Percentiles rank a stretch among this genome's conserved stretches.
Conservation (phyloP, 2,329 filamentous ascomycete species). For the Gyromitra esculenta region DNA sequence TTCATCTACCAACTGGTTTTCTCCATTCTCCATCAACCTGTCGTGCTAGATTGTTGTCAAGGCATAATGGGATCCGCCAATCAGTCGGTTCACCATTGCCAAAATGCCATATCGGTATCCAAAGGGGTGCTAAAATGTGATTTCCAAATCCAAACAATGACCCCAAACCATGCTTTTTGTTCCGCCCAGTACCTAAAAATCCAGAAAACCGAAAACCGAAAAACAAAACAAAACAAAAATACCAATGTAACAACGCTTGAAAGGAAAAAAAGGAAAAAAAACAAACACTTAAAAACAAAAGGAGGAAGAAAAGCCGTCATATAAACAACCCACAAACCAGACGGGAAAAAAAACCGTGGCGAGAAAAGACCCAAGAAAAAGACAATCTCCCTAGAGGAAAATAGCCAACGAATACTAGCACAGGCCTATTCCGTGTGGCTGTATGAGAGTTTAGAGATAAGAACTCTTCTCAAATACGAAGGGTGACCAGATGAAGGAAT, state of each 20-base stretch:
- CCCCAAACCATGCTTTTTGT: conserved; percentile 46
- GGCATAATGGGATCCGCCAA: conserved; percentile 5
- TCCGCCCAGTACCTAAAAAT: conserved; percentile 43
- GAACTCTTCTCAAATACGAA: not conserved
- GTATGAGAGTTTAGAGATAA: conserved; percentile 2
- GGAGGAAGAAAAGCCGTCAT: conserved; percentile 20
- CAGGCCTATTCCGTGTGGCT: conserved; percentile 4
- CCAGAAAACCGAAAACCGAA: conserved; percentile 31
- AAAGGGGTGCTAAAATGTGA: conserved; percentile 24
- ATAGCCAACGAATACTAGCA: conserved; percentile 2
- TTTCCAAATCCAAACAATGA: conserved; percentile 30
- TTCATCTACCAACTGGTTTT: not conserved
- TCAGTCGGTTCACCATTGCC: not conserved
- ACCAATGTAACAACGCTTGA: conserved; percentile 27
- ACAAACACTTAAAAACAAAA: conserved; percentile 32
- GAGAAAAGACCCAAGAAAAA: conserved; percentile 17
- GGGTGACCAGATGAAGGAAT: not conserved
- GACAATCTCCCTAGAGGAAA: not conserved
- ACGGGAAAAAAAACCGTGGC: conserved; percentile 16
- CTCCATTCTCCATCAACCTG: not conserved
- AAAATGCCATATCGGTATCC: conserved; percentile 11
- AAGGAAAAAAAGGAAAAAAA: conserved; percentile 24
- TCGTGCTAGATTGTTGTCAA: conserved; percentile 15
- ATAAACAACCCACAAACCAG: conserved; percentile 20
- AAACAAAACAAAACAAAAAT: conserved; percentile 31